Base-by-base conservation (phyloP, 2,329 filamentous ascomycete species). In the Graphilbum ipis-grandicollis region DNA sequence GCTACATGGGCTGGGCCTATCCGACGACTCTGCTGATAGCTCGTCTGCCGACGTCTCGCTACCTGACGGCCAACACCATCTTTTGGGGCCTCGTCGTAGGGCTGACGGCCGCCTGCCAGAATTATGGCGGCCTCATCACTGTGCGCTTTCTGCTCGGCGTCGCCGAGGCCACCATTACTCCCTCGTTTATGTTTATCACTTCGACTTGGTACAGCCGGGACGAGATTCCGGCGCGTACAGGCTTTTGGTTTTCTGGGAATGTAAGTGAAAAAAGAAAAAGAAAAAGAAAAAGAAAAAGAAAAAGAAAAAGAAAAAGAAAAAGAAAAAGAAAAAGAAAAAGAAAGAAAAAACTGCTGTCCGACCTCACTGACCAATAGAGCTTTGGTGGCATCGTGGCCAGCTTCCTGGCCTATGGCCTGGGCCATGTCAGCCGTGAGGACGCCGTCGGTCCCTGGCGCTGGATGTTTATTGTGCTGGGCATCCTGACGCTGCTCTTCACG, bases 121-220 rank as follows among this genome's bases (percentile, higher is more conserved):
- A 33, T 33, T 45, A 41, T 37, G 59, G 52, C 4, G 62, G 64
- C 0, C 54, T 75, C 1, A 48, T 71, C n/a, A 52, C 57, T 0
- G 54, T 62, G 9, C 60, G 70, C 0, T 65, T 73, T 45, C 50
- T 73, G 3, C 56, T 72, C 0, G 70, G 70, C 5, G 57, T 65
- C 12, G 62, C 63, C 1, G 70, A 74, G 47, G 66, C 68, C 2
- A 63, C 61, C 5, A 61, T 71, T 34, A 63, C 61, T 0, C 70
- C 70, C 0, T 62, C 59, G 0, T 66, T 71, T 44, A 66, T 72
- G 55, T 37, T 37, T 44, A 56, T 72, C 37, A 70, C 65, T 0
- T 61, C 60, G 1, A 67, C 63, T 5, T 71, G 64, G 65, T 71
- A 70, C 43, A 68, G 64, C 0, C 63, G 67, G 25, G 63, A 68